A percentile compares a stretch with the other conserved stretches of the same genome.
These are phyloP conservation scores for Fusarium pseudoanthophilum DNA, from an alignment of 2,329 filamentous ascomycete genomes.

Conservation along the genomic window DNA sequence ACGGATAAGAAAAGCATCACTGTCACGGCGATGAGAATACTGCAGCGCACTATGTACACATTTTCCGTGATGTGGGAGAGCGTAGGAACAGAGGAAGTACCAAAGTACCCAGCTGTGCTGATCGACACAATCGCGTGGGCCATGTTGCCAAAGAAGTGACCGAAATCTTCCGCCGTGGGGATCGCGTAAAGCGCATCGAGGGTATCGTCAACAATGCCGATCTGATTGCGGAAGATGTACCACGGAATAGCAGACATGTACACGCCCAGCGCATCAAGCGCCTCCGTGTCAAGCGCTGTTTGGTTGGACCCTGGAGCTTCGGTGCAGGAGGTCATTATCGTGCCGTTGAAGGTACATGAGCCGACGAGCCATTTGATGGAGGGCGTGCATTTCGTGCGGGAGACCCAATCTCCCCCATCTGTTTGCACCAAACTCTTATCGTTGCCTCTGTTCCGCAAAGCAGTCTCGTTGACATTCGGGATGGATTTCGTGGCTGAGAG, in stretches of 20 bases:
- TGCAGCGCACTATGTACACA: constrained; percentile 35
- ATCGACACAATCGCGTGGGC: constrained; percentile 36
- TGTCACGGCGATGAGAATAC: constrained; percentile 27
- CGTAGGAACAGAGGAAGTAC: constrained; percentile 17
- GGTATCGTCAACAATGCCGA: constrained; percentile 31
- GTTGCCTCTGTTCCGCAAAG: constrained; percentile 7
- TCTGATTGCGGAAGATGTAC: constrained; percentile 30
- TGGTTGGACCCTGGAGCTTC: constrained; percentile 1
- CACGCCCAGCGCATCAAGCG: constrained; percentile 13
- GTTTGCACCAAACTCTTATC: constrained; percentile 32
- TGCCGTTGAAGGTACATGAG: constrained; percentile 34
- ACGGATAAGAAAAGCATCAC: constrained; percentile 26
- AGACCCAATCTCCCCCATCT: constrained; percentile 31
- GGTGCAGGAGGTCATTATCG: constrained; percentile 27
- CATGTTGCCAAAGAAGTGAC: constrained; percentile 39
- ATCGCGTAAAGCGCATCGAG: constrained; percentile 35
- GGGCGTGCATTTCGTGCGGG: constrained; percentile 31
- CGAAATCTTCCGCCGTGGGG: constrained; percentile 28
- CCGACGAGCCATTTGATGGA: constrained; percentile 28
- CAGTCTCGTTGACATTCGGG: constrained; percentile 32
- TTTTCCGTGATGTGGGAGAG: constrained; percentile 17
- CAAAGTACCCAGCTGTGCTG: constrained; percentile 36
- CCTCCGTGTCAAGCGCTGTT: constrained; percentile 26
- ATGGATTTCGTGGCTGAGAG: constrained; percentile 29
- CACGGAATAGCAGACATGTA: constrained; percentile 42